Percentiles rank a stretch among this genome's conserved stretches.
Evolutionary conservation across 2,329 filamentous ascomycete species (phyloP).

Genomic region (Passalora sequoiae): DNA sequence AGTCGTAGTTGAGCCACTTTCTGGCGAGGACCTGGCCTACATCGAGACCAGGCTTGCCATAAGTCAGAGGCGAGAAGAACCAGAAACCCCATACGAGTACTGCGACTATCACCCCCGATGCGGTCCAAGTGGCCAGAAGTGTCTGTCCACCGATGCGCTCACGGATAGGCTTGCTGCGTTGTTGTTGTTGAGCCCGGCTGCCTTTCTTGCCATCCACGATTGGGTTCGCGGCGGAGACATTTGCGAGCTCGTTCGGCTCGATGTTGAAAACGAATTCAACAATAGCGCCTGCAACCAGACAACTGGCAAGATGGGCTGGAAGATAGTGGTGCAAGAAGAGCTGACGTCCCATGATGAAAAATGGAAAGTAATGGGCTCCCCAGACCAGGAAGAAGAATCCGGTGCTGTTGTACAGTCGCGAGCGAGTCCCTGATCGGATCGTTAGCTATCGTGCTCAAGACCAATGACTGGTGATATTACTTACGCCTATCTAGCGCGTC

Average conservation of each 20-base stretch:
- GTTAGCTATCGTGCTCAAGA: conserved; percentile 4
- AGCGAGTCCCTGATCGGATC: conserved; percentile 66
- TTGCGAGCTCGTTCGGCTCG: conserved; percentile 62
- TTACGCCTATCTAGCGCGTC: conserved; percentile 90
- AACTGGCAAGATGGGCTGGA: conserved; percentile 85
- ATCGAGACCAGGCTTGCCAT: conserved; percentile 82
- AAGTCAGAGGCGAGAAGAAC: conserved; percentile 92
- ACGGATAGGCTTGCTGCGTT: conserved; percentile 67
- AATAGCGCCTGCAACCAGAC: conserved; percentile 81
- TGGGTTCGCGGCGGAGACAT: conserved; percentile 39
- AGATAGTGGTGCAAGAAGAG: conserved; percentile 98
- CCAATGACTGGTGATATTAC: conserved; percentile 38
- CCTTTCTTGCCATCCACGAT: conserved; percentile 34
- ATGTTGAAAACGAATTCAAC: conserved; percentile 95
- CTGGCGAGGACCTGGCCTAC: conserved; percentile 73
- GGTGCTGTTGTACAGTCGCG: conserved; percentile 93
- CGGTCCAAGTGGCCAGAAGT: conserved; percentile 73
- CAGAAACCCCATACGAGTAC: conserved; percentile 72
- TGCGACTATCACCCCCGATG: conserved; percentile 62
- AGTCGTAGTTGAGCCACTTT: conserved; percentile 95
- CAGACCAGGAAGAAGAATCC: conserved; percentile 98
- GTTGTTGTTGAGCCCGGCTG: conserved; percentile 36
- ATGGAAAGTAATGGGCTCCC: conserved; percentile 95
- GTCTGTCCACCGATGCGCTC: conserved; percentile 78
- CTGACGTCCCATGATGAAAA: conserved; percentile 96